These are phyloP conservation scores for Volvox carteri DNA, from an alignment of 163 green algal genomes.

Conservation along the genomic window DNA sequence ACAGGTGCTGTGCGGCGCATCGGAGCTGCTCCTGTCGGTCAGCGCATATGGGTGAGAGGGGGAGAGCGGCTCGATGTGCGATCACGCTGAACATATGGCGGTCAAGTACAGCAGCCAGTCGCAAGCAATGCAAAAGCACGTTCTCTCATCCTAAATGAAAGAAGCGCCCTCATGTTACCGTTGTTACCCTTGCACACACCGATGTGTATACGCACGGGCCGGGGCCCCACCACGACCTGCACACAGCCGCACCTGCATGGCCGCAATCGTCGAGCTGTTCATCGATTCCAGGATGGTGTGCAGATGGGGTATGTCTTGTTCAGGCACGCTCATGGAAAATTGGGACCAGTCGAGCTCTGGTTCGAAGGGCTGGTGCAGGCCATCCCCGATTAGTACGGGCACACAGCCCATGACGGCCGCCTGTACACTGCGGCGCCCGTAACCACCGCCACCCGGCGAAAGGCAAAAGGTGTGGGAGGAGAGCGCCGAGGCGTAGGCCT, in stretches of 20 bases:
- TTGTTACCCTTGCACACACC: no score
- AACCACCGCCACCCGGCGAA: slow-evolving; percentile 26
- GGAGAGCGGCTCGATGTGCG: no score
- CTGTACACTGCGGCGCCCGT: slow-evolving; percentile 45
- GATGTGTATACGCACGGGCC: no score
- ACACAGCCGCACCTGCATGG: slow-evolving; percentile 43
- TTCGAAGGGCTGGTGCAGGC: slow-evolving; percentile 65
- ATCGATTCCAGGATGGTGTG: slow-evolving; percentile 44
- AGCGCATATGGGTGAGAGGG: no score
- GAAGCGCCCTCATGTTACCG: no score
- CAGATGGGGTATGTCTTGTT: slow-evolving; percentile 54
- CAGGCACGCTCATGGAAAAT: slow-evolving; percentile 51
- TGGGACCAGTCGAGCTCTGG: slow-evolving; percentile 57
- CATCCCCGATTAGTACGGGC: slow-evolving; percentile 57
- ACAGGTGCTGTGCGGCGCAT: slow-evolving; percentile 64
- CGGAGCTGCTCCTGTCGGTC: background rate
- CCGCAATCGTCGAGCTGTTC: background rate
- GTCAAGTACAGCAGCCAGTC: no score
- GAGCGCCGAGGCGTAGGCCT: slow-evolving; percentile 35
- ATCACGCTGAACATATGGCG: no score
- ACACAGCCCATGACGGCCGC: slow-evolving; percentile 61
- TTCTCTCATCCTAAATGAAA: no score
- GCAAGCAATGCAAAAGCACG: no score
- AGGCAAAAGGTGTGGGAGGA: slow-evolving; percentile 44
- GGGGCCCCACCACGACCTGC: no score